phyloP scores from a whole-genome alignment of 257 asterid genomes.

The Avicennia marina region DNA sequence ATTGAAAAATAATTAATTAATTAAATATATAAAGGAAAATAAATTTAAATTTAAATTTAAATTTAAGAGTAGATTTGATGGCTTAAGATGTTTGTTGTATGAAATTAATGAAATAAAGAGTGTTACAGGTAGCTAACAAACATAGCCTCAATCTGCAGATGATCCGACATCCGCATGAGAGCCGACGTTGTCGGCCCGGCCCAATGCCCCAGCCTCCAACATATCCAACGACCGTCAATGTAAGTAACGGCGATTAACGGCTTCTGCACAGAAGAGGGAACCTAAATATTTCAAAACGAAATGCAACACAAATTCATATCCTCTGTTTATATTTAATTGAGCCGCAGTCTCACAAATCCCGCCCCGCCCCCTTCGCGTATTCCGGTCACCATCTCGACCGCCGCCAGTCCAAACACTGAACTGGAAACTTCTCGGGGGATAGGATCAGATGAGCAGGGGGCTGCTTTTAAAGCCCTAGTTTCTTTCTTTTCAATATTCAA shows the following conservation, averaged over 20 bases:
- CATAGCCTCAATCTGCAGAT: too few species aligned
- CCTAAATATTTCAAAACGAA: constrained; percentile 32
- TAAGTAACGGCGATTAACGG: constrained; percentile 22
- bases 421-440: background rate
- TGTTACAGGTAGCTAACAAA: too few species aligned
- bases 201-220: background rate
- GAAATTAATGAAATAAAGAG: too few species aligned
- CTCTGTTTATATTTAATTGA: background rate
- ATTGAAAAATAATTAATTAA: too few species aligned
- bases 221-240: constrained; percentile 12
- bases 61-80: too few species aligned
- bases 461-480: constrained; percentile 19
- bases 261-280: constrained; percentile 28
- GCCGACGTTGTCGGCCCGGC: too few species aligned
- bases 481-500: background rate
- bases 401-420: background rate
- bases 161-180: too few species aligned
- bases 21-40: too few species aligned
- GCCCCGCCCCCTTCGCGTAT: constrained; percentile 4
- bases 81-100: too few species aligned
- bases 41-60: too few species aligned
- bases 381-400: background rate
- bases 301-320: background rate
- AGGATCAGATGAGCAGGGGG: constrained; percentile 2
- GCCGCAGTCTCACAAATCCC: background rate